Evolutionary conservation across 208 protist species (phyloP).

Genomic region (Leishmania turanica): DNA sequence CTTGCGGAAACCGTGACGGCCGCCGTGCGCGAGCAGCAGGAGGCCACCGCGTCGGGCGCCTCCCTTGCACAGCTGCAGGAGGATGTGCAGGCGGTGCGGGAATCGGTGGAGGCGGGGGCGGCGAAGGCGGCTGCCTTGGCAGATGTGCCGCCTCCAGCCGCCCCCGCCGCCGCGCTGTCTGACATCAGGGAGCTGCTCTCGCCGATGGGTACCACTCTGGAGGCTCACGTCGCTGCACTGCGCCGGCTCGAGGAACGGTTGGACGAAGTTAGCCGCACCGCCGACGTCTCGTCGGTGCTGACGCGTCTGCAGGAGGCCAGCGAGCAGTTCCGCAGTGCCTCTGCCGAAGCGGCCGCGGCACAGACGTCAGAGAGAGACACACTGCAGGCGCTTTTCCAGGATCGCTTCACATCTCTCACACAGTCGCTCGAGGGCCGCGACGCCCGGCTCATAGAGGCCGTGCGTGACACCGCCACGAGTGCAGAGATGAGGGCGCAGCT

Average conservation of each 20-base stretch:
- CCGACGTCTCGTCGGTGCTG: conserved; percentile 24
- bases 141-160: not conserved
- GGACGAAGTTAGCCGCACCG: conserved; percentile 16
- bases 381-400: conserved; percentile 7
- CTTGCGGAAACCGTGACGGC: conserved; percentile 23
- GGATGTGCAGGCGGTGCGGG: not conserved
- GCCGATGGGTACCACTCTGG: conserved; percentile 15
- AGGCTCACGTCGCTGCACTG: conserved; percentile 18
- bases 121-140: not conserved
- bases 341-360: not conserved
- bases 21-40: conserved; percentile 7
- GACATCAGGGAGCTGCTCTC: conserved; percentile 13
- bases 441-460: conserved; percentile 16
- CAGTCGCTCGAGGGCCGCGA: conserved; percentile 21
- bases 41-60: not conserved
- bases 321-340: conserved; percentile 15
- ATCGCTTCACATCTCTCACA: conserved; percentile 18
- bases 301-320: conserved; percentile 20
- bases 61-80: not conserved
- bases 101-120: not conserved
- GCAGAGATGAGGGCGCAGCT: conserved; percentile 22
- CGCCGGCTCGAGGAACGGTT: conserved; percentile 23
- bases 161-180: not conserved
- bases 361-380: conserved; percentile 17
- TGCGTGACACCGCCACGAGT: conserved; percentile 11